phyloP scores from a whole-genome alignment of 202 grass and related monocot genomes.

The Alloteropsis angusta region DNA sequence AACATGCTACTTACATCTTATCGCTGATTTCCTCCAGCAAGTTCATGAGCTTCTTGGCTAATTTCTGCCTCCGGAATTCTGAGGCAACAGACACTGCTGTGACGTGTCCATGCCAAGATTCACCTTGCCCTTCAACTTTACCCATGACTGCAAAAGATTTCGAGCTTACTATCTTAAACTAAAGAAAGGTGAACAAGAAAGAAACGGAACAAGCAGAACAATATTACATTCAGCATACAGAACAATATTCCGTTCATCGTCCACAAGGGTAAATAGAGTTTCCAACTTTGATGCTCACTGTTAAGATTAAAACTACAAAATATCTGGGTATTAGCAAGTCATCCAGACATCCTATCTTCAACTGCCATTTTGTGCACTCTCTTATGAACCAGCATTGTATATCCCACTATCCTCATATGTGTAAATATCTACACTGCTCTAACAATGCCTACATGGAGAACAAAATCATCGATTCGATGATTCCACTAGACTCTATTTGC shows the following conservation, averaged over 20 bases:
- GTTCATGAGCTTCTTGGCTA: conserved; percentile 94
- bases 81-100: conserved; percentile 86
- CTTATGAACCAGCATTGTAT: background rate
- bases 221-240: background rate
- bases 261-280: background rate
- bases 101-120: conserved; percentile 97
- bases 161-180: background rate
- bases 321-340: background rate
- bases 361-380: background rate
- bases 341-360: background rate
- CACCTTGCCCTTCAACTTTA: conserved; percentile 98
- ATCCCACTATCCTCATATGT: background rate
- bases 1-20: conserved; percentile 54
- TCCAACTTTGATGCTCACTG: background rate
- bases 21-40: conserved; percentile 91
- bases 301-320: background rate
- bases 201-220: background rate
- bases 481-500: background rate
- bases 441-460: background rate
- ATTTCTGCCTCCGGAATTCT: conserved; percentile 73
- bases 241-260: background rate
- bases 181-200: background rate
- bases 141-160: conserved; percentile 78
- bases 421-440: background rate
- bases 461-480: background rate